Base-by-base conservation (phyloP, 768 basidiomycete species). In the Tricholoma flavovirens region DNA sequence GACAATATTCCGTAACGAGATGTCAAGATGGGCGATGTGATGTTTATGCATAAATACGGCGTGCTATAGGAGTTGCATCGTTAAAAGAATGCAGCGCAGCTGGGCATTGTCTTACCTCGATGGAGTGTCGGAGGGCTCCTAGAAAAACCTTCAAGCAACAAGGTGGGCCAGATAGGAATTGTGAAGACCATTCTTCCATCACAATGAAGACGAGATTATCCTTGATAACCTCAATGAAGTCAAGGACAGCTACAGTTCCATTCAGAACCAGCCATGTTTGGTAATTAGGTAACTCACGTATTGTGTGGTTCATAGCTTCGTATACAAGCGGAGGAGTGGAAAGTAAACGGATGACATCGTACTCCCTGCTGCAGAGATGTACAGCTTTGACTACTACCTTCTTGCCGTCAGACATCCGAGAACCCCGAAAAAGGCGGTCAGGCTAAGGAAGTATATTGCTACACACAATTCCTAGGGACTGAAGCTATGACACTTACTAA, bases 131-230 rank as follows among this genome's bases (percentile, higher is more conserved):
- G 49, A 90, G 62, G 12, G 78, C 79, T 4, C 72, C 73, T 22
- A 90, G 67, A 62, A 88, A 87, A 12, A 73, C 69, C 40, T 69
- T 69, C 50, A 84, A 65, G 59, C 75, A 81, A 63, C 77, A 79
- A 5, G 84, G 83, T 22, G 74, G 71, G 56, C 73, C 73, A 12
- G 76, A 70, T 21, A 85, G 73, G 19, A 88, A 71, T 54, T 84
- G 78, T 10, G 86, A 75, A 12, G 83, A 84, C 88, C 88, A 90
- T 68, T 88, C 80, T 64, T 90, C 88, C 87, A 88, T 89, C 22
- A 90, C 82, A 55, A 90, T 83, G 62, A 90, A 84, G 12, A 75
- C 82, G 35, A 86, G 64, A 49, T 72, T 66, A 56, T 87, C 84
- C 9, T 73, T 64, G 2, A 71, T 66, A 19, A 81, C 71, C 59